Percentiles rank a stretch among this genome's conserved stretches.
Conservation (phyloP, 805 yeast genomes). For the Candida krabiensis region DNA sequence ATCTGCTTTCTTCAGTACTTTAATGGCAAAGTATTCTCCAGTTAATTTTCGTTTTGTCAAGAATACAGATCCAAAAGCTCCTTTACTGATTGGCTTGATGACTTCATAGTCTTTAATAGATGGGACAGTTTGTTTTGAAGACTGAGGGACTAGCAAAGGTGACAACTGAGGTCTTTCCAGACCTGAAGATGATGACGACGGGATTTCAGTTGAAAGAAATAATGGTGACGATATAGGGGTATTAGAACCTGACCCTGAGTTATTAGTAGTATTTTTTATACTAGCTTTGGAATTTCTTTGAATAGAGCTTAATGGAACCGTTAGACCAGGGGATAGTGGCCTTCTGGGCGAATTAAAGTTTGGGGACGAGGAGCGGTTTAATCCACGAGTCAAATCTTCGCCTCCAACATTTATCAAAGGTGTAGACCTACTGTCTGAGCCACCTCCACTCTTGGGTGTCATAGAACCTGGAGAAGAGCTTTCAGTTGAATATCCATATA, state of each 20-base stretch:
- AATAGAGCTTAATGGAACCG: conserved; percentile 59
- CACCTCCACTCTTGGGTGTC: conserved; percentile 20
- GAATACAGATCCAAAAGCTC: conserved; percentile 96
- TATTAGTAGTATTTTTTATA: conserved; percentile 10
- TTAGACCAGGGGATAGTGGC: conserved; percentile 54
- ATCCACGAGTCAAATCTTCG: conserved; percentile 14
- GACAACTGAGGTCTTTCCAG: conserved; percentile 67
- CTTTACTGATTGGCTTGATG: conserved; percentile 90
- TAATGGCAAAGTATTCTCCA: conserved; percentile 94
- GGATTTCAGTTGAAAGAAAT: conserved; percentile 46
- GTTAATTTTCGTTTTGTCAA: conserved; percentile 79
- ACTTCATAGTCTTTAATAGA: conserved; percentile 87
- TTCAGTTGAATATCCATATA: conserved; percentile 8
- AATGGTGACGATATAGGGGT: conserved; percentile 63
- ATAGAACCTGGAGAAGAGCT: conserved; percentile 22
- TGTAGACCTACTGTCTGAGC: conserved; percentile 24
- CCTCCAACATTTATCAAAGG: conserved; percentile 27
- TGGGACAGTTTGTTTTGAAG: conserved; percentile 57
- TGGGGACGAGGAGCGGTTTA: conserved; percentile 18
- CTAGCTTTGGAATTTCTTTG: conserved; percentile 47
- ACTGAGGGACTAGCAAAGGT: conserved; percentile 71
- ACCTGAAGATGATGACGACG: conserved; percentile 22
- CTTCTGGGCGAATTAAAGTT: conserved; percentile 50
- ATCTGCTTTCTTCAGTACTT: conserved; percentile 86
- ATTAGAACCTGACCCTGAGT: conserved; percentile 23